Evolutionary conservation across 306 rosid species (phyloP), one percentile per base, ranked within the genome.

Genomic region (Corylus americana): DNA sequence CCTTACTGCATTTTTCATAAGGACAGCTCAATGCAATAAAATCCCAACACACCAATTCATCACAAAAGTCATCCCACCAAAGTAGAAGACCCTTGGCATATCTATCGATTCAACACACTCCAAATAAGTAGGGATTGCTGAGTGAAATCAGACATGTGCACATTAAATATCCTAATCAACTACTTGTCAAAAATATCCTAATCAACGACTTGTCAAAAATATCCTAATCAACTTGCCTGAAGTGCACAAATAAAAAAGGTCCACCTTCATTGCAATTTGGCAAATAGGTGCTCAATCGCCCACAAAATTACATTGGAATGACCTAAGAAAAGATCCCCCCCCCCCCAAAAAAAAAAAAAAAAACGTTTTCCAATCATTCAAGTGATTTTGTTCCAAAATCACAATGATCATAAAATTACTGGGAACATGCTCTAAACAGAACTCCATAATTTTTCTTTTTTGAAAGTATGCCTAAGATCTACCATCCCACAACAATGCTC

Each of bases 11-110:
- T 12, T 64, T 35, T 35, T 7, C 47, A 0, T 6, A 64, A 64
- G 44, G 70, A 64, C 22, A 64, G 35, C 16, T 35, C 45, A 8
- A 14, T 35, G 47, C 2, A 8, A 67, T 9, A 17, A 58, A 67
- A 67, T 67, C 13, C 29, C 25, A 37, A 67, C 29, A 39, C 2
- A 4, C 71, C 0, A 67, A 6, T 29, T 39, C 49, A 18, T 3
- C 5, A 39, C 50, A 39, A 67, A 64, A 67, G 25, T 67, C 16
- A 67, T 67, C 71, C 71, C 49, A 67, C 49, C 71, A 67, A 67
- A 17, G 27, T 67, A 39, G 27, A 67, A 39, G 10, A 67, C 8
- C 27, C 71, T 67, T 67, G 27, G 18, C 10, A 8, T 48, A 48
- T 48, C 12, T 48, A 48, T 8, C 51, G 3, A 48, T 48, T 8